Evolutionary conservation across 2,329 filamentous ascomycete genomes (phyloP).

Genomic region (Verticillium longisporum): DNA sequence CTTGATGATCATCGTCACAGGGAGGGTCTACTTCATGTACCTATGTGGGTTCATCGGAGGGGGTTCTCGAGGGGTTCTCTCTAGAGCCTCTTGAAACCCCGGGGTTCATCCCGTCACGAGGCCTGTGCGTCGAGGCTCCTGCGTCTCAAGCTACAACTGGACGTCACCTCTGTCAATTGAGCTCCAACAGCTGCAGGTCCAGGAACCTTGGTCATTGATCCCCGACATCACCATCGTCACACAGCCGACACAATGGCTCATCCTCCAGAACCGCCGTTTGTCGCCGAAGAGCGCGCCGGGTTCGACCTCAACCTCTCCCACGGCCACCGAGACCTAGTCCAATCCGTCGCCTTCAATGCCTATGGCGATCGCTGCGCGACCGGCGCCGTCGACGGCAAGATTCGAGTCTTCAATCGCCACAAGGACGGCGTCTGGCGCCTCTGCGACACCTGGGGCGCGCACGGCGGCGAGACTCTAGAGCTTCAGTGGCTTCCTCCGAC

Average conservation of each 20-base stretch:
- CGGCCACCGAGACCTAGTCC: slow-evolving; percentile 73
- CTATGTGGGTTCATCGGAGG: too few species aligned
- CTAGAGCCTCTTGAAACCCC: neutral
- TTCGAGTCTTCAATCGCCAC: slow-evolving; percentile 85
- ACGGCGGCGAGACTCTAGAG: slow-evolving; percentile 87
- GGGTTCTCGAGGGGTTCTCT: neutral
- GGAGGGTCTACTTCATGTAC: too few species aligned
- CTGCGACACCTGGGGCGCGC: slow-evolving; percentile 83
- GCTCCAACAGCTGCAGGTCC: neutral
- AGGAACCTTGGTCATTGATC: neutral
- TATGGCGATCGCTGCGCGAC: slow-evolving; percentile 90
- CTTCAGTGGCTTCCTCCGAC: slow-evolving; percentile 91
- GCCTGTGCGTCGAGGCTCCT: neutral
- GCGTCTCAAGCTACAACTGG: neutral
- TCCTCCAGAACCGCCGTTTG: slow-evolving; percentile 20
- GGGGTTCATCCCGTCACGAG: neutral
- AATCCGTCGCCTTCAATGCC: slow-evolving; percentile 82
- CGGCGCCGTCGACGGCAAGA: slow-evolving; percentile 84
- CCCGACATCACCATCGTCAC: neutral
- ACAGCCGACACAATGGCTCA: neutral
- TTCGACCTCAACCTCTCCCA: slow-evolving; percentile 61
- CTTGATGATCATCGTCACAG: too few species aligned
- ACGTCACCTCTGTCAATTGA: neutral
- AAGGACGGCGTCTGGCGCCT: slow-evolving; percentile 71
- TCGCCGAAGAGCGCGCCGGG: slow-evolving; percentile 35